Evolutionary conservation across 176 grass and related monocot species (phyloP), one percentile per base, ranked within the genome.

Genomic region (Metroxylon sagu): DNA sequence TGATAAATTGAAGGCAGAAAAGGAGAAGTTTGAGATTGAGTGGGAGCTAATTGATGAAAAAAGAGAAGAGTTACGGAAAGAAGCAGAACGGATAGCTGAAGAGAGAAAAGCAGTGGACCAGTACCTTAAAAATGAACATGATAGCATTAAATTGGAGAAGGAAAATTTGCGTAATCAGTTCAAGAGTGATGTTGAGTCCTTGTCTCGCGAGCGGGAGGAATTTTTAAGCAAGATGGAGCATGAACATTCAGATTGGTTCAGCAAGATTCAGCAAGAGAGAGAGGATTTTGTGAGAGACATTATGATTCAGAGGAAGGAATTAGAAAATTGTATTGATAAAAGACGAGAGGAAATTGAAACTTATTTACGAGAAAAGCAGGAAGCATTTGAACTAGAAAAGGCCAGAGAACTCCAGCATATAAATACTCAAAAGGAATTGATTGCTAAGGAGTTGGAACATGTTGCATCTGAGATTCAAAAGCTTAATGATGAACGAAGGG

Each of bases 21-120:
- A 92, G 28, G 87, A 98, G 76, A 81, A 79, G 35, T 98, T 98
- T 76, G 93, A 98, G 59, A 78, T 79, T 76, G 93, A 98, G 66
- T 98, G 93, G 93, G 93, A 98, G 26, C 54, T 83, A 25, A 77
- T 92, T 60, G 93, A 98, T 52, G 93, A 92, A 76, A 98, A 92
- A 54, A 89, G 81, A 50, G 87, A 92, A 30, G 84, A 85, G 51
- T 65, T 98, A 49, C 57, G 65, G 56, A 91, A 83, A 74, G 87
- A 92, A 73, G 59, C 70, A 29, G 87, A 55, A 27, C 77, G 58
- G 68, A 77, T 92, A 64, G 82, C 79, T 53, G 79, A 80, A 70
- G 93, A 92, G 61, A 76, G 81, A 79, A 77, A 66, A 76, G 35
- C 67, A 59, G 73, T 85, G 64, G 29, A 56, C 64, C 78, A 76